A percentile compares a stretch with the other conserved stretches of the same genome.
phyloP scores from a whole-genome alignment of 139 green algal genomes.

The Spirogloea muscicola region DNA sequence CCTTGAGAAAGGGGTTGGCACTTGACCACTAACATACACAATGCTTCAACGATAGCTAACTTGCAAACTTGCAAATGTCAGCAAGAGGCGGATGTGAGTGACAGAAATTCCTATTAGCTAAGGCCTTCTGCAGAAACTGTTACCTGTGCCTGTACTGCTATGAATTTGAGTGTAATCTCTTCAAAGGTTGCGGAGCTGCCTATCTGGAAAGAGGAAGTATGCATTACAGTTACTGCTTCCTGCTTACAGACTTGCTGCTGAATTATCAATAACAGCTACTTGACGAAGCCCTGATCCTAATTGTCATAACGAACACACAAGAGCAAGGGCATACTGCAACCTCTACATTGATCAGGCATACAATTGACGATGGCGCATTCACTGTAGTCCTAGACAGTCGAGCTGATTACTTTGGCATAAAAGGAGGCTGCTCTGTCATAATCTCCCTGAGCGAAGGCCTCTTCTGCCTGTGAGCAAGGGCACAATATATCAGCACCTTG shows the following conservation, averaged over 20 bases:
- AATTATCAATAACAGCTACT: too few relatives aligned
- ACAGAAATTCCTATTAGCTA: neutral
- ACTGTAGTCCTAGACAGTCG: too few relatives aligned
- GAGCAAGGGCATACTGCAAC: too few relatives aligned
- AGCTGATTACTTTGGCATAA: conserved; percentile 36
- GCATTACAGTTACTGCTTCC: too few relatives aligned
- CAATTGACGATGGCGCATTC: too few relatives aligned
- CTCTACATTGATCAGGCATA: too few relatives aligned
- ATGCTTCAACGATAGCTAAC: too few relatives aligned
- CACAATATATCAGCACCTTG: conserved; percentile 11
- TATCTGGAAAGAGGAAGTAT: conserved; percentile 15
- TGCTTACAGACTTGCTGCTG: too few relatives aligned
- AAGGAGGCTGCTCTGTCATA: conserved; percentile 44
- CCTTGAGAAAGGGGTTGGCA: too few relatives aligned
- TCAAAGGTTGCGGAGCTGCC: conserved; percentile 68
- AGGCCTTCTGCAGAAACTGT: conserved; percentile 1
- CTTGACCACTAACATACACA: too few relatives aligned
- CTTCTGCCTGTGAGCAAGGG: conserved; percentile 44
- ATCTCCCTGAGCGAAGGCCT: conserved; percentile 40
- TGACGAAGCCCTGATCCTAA: too few relatives aligned
- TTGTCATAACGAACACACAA: too few relatives aligned
- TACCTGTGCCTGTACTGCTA: conserved; percentile 54
- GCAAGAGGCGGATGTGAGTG: neutral
- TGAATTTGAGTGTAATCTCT: conserved; percentile 75
- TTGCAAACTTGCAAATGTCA: neutral